Evolutionary conservation across 2,329 filamentous ascomycete genomes (phyloP).

Genomic region (Phyllosticta citrichinensis): DNA sequence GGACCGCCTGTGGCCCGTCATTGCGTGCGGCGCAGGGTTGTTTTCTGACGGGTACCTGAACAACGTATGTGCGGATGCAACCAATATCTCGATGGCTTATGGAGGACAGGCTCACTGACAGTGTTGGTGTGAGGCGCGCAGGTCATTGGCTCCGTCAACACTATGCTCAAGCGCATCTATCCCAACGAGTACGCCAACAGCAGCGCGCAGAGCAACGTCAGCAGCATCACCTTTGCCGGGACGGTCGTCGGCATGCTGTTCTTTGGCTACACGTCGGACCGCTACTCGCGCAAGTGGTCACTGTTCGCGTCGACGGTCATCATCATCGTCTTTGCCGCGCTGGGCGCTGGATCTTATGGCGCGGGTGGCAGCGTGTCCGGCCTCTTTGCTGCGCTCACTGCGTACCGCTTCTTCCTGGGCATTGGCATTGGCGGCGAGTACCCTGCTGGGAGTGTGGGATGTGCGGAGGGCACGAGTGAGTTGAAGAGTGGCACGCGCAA

Average conservation of each 20-base stretch:
- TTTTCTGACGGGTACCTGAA: slow-evolving; percentile 92
- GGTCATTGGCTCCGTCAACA: slow-evolving; percentile 84
- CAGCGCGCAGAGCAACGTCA: slow-evolving; percentile 61
- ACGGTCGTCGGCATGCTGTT: slow-evolving; percentile 73
- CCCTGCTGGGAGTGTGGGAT: slow-evolving; percentile 72
- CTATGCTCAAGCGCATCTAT: slow-evolving; percentile 62
- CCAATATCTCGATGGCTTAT: no score
- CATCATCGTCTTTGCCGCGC: slow-evolving; percentile 72
- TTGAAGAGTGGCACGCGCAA: slow-evolving; percentile 74
- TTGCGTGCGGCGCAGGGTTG: slow-evolving; percentile 80
- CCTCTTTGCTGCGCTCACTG: slow-evolving; percentile 68
- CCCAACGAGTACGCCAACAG: slow-evolving; percentile 58
- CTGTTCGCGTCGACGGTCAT: slow-evolving; percentile 74
- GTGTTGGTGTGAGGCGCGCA: slow-evolving; percentile 21
- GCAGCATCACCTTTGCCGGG: slow-evolving; percentile 75
- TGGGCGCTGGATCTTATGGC: slow-evolving; percentile 68
- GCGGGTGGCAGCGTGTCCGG: slow-evolving; percentile 57
- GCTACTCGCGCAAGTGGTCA: slow-evolving; percentile 75
- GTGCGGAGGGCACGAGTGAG: slow-evolving; percentile 74
- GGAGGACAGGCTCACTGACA: background rate
- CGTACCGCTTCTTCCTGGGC: slow-evolving; percentile 72
- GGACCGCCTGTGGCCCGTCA: slow-evolving; percentile 57
- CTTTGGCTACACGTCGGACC: slow-evolving; percentile 74
- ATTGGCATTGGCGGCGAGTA: slow-evolving; percentile 72
- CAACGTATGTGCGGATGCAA: slow-evolving; percentile 46